phyloP scores from a whole-genome alignment of 306 rosid genomes.

The Fagus crenata region DNA sequence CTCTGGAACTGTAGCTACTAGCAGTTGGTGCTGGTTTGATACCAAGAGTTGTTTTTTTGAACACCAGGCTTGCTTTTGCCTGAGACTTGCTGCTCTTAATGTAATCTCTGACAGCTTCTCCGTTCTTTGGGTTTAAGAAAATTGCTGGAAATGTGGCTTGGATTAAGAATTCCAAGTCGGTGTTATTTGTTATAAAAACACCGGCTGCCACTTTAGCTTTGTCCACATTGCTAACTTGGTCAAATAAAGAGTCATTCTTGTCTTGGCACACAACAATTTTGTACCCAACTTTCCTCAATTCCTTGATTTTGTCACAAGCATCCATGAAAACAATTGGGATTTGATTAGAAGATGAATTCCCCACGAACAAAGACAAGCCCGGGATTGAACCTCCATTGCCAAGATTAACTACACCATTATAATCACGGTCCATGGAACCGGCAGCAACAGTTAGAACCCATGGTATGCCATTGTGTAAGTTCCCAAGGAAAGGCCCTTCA shows the following conservation, averaged over 20 bases:
- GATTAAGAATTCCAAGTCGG: constrained; percentile 22
- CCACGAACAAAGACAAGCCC: constrained; percentile 52
- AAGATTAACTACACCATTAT: constrained; percentile 43
- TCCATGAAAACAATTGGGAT: constrained; percentile 53
- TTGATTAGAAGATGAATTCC: constrained; percentile 29
- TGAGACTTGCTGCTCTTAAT: constrained; percentile 16
- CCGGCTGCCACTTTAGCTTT: constrained; percentile 41
- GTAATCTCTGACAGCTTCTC: constrained; percentile 52
- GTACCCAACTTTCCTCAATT: constrained; percentile 32
- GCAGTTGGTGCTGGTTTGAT: constrained; percentile 55
- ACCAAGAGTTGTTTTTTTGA: constrained; percentile 45
- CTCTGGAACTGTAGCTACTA: constrained; percentile 65
- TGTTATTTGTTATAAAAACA: constrained; percentile 53
- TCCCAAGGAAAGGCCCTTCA: constrained; percentile 35
- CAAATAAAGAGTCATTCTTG: not conserved
- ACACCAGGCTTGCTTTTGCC: constrained; percentile 50
- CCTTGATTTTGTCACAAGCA: constrained; percentile 29
- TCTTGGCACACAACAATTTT: constrained; percentile 67
- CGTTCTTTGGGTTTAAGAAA: constrained; percentile 27
- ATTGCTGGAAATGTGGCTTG: constrained; percentile 33
- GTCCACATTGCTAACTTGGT: constrained; percentile 21
- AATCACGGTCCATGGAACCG: constrained; percentile 54
- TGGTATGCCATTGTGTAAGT: constrained; percentile 68
- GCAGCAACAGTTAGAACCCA: constrained; percentile 83
- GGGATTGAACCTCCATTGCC: constrained; percentile 40